Percentiles rank a stretch among this genome's conserved stretches.
Conservation (phyloP, 2,329 filamentous ascomycete genomes). For the Hypoxylon sp. region DNA sequence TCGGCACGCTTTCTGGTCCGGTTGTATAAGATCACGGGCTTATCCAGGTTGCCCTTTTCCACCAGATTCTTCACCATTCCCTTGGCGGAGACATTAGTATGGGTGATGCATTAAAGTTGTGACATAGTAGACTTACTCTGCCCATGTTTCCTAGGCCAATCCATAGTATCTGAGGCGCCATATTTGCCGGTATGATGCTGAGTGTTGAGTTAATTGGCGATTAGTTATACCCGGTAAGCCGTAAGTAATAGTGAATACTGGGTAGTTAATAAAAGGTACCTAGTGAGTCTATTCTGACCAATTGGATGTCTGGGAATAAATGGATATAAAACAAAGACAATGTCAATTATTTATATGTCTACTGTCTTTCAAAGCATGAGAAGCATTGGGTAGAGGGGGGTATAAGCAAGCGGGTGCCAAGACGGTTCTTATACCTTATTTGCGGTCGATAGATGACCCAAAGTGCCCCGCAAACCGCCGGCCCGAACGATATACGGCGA, state of each 20-base stretch:
- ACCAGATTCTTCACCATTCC: constrained; percentile 89
- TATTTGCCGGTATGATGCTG: constrained; percentile 46
- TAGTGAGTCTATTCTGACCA: constrained; percentile 1
- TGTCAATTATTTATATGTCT: not conserved
- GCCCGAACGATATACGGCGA: constrained; percentile 16
- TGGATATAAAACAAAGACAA: not conserved
- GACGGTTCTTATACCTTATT: constrained; percentile 28
- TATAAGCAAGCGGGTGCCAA: constrained; percentile 22
- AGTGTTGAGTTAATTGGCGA: constrained; percentile 4
- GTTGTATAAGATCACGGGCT: constrained; percentile 84
- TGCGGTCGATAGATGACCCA: constrained; percentile 11
- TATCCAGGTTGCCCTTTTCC: constrained; percentile 78
- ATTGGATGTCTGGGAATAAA: not conserved
- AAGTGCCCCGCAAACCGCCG: constrained; percentile 35
- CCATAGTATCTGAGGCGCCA: constrained; percentile 77
- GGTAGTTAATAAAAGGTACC: not conserved
- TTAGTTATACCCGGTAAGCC: constrained; percentile 1
- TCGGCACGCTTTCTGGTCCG: constrained; percentile 76
- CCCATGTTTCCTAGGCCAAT: constrained; percentile 92
- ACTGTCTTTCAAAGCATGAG: not conserved
- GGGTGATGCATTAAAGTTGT: constrained; percentile 2
- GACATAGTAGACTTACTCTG: constrained; percentile 65
- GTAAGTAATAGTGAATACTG: not conserved
- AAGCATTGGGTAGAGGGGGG: not conserved
- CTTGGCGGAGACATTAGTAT: constrained; percentile 58